These are phyloP conservation scores for Piloderma croceum DNA, from an alignment of 768 basidiomycete species.

Conservation along the genomic window DNA sequence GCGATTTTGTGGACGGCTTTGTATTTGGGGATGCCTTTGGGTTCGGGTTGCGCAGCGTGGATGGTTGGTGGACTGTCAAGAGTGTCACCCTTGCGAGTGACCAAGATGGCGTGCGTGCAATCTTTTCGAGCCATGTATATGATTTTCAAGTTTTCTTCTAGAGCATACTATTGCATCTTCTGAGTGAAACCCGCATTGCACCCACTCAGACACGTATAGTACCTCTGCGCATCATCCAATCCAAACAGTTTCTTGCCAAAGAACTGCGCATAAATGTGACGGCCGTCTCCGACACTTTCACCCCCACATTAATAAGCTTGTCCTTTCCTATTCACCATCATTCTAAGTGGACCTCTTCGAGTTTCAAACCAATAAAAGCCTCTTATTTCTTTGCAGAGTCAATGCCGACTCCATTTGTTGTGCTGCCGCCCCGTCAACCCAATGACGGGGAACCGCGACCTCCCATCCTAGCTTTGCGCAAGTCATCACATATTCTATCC, in stretches of 20 bases:
- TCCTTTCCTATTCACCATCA: conserved; percentile 43
- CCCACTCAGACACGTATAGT: conserved; percentile 60
- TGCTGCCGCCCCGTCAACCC: conserved; percentile 46
- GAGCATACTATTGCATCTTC: conserved; percentile 27
- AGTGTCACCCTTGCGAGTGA: too few relatives aligned
- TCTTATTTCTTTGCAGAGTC: conserved; percentile 54
- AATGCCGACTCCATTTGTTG: conserved; percentile 53
- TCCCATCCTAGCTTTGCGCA: conserved; percentile 48
- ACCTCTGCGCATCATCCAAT: conserved; percentile 46
- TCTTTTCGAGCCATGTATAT: background rate
- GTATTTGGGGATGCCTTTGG: conserved; percentile 71
- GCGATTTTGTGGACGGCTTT: conserved; percentile 70
- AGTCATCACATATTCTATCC: background rate
- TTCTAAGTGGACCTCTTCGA: conserved; percentile 32
- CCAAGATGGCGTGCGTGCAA: too few relatives aligned
- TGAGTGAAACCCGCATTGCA: conserved; percentile 36
- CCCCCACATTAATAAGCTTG: conserved; percentile 25
- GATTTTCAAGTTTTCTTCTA: conserved; percentile 8
- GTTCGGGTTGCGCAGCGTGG: conserved; percentile 49
- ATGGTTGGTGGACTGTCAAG: conserved; percentile 52
- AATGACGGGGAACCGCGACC: conserved; percentile 30
- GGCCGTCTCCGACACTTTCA: conserved; percentile 18
- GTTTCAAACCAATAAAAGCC: conserved; percentile 39
- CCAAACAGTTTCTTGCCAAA: conserved; percentile 27
- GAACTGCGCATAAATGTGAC: conserved; percentile 36